These are phyloP conservation scores for Fonticula alba DNA, from an alignment of 78 protist species.

Conservation along the genomic window DNA sequence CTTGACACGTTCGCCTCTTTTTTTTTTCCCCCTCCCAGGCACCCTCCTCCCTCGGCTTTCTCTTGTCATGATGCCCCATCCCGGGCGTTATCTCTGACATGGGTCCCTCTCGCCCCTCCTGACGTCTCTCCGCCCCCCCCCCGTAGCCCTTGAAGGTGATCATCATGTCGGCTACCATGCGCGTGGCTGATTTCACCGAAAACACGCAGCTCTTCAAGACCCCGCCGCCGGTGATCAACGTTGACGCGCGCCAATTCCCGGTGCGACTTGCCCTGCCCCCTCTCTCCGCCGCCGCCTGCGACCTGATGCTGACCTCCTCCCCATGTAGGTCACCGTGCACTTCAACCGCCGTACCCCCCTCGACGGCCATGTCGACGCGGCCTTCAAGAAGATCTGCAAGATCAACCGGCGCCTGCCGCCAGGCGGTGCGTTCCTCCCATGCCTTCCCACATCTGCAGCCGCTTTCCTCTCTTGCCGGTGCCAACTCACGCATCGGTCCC, in stretches of 20 bases:
- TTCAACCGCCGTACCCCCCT: conserved; percentile 51
- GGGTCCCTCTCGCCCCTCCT: too few species aligned
- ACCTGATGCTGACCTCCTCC: neutral
- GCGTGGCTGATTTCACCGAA: conserved; percentile 61
- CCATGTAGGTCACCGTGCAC: conserved; percentile 63
- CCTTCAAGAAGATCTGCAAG: conserved; percentile 31
- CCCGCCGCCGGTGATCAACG: conserved; percentile 46
- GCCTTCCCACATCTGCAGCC: neutral
- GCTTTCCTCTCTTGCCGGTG: neutral
- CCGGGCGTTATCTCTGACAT: too few species aligned
- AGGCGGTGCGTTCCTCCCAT: conserved; percentile 69
- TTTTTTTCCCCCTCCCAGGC: too few species aligned
- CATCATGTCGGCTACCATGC: conserved; percentile 95
- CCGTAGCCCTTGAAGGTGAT: conserved; percentile 72
- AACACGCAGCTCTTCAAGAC: conserved; percentile 53
- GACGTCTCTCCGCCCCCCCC: too few species aligned
- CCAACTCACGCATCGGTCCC: neutral
- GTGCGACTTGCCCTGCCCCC: conserved; percentile 1
- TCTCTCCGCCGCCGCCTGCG: neutral
- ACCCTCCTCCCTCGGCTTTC: too few species aligned
- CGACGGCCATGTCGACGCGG: conserved; percentile 43
- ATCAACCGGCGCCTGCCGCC: conserved; percentile 71
- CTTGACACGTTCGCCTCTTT: too few species aligned
- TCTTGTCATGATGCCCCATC: too few species aligned
- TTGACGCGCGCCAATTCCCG: conserved; percentile 63